Conservation (phyloP, 2,329 filamentous ascomycete genomes). For the Fusarium nurragi region DNA sequence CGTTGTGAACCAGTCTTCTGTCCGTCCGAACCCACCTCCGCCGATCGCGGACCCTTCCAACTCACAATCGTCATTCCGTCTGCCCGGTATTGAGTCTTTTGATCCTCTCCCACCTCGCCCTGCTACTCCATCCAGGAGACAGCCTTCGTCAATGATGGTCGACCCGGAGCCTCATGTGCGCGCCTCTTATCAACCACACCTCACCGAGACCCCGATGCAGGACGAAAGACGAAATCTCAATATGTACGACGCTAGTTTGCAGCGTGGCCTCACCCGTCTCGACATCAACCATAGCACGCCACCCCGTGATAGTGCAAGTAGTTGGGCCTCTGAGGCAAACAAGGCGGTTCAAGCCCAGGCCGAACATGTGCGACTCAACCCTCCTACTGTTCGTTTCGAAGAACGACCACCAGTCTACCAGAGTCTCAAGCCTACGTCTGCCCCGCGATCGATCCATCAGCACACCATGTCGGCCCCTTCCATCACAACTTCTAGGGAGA, state of each 20-base stretch:
- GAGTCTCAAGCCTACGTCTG: constrained; percentile 43
- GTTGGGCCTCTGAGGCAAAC: constrained; percentile 67
- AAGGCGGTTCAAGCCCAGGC: constrained; percentile 64
- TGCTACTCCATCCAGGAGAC: constrained; percentile 69
- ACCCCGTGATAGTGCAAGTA: constrained; percentile 61
- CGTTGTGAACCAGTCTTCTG: constrained; percentile 74
- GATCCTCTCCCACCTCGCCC: constrained; percentile 76
- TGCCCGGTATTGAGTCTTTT: constrained; percentile 93
- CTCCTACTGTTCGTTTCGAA: constrained; percentile 65
- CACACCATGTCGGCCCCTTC: constrained; percentile 69
- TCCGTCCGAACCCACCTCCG: constrained; percentile 63
- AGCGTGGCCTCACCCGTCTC: constrained; percentile 72
- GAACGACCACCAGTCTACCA: constrained; percentile 54
- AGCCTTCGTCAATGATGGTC: constrained; percentile 80
- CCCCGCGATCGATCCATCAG: constrained; percentile 56
- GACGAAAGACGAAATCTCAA: constrained; percentile 62
- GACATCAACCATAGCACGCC: constrained; percentile 67
- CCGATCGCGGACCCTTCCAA: constrained; percentile 58
- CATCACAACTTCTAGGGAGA: constrained; percentile 64
- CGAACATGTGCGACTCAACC: constrained; percentile 59
- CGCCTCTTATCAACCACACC: constrained; percentile 41
- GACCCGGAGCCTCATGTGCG: constrained; percentile 62
- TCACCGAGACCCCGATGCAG: constrained; percentile 45
- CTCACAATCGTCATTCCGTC: constrained; percentile 69
- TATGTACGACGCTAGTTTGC: constrained; percentile 72